A percentile compares a stretch with the other conserved stretches of the same genome.
These are phyloP conservation scores for Termitomyces sp. DNA, from an alignment of 768 basidiomycete genomes.

Conservation along the genomic window DNA sequence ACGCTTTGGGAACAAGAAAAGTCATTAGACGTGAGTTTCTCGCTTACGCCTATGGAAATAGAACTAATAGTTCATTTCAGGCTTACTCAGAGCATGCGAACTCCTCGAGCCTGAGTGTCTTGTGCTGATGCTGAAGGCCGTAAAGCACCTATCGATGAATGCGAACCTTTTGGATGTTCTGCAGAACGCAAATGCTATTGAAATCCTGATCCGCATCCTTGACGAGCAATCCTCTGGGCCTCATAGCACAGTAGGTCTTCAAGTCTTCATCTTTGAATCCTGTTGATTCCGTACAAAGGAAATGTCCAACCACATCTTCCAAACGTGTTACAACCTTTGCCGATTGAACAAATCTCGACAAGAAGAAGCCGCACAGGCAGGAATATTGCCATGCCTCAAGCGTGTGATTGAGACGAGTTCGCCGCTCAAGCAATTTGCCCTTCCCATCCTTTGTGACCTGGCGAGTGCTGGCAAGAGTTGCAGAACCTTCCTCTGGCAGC, in stretches of 20 bases:
- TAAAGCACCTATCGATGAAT: slow-evolving; percentile 96
- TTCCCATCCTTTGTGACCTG: slow-evolving; percentile 95
- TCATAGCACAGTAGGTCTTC: slow-evolving; percentile 69
- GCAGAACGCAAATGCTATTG: slow-evolving; percentile 94
- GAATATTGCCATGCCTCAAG: slow-evolving; percentile 90
- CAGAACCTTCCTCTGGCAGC: slow-evolving; percentile 87
- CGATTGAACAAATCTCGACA: slow-evolving; percentile 92
- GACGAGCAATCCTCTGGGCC: slow-evolving; percentile 78
- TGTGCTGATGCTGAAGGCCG: slow-evolving; percentile 87
- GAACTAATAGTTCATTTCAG: slow-evolving; percentile 36
- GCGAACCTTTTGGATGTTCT: slow-evolving; percentile 86
- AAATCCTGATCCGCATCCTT: slow-evolving; percentile 82
- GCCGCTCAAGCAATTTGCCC: slow-evolving; percentile 93
- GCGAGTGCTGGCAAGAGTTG: slow-evolving; percentile 94
- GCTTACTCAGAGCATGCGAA: slow-evolving; percentile 84
- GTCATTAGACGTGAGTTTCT: slow-evolving; percentile 76
- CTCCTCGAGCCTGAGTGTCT: slow-evolving; percentile 85
- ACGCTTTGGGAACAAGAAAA: slow-evolving; percentile 87
- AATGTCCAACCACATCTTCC: slow-evolving; percentile 96
- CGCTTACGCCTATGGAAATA: neutral
- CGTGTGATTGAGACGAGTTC: slow-evolving; percentile 86
- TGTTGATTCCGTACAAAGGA: slow-evolving; percentile 52
- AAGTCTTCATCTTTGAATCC: neutral
- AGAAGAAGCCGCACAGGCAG: slow-evolving; percentile 95
- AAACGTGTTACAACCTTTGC: slow-evolving; percentile 96